phyloP scores from a whole-genome alignment of 2,329 filamentous ascomycete genomes.

The Septoria linicola region DNA sequence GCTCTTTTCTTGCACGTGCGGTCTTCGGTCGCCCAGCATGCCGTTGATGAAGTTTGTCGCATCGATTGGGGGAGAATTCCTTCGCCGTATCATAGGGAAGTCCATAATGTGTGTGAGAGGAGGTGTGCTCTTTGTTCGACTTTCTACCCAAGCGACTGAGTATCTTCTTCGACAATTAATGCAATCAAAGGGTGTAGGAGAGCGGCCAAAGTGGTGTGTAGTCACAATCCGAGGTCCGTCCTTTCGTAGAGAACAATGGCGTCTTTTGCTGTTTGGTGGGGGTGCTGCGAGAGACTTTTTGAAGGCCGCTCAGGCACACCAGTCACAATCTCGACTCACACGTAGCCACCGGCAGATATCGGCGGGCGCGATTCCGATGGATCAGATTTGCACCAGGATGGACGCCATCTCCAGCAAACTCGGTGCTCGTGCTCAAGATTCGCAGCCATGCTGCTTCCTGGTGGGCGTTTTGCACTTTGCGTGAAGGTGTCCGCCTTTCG shows the following conservation, averaged over 20 bases:
- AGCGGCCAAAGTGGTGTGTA: not conserved
- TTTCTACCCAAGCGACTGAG: not conserved
- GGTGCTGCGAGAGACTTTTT: not conserved
- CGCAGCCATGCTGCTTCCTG: not conserved
- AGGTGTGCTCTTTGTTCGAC: not conserved
- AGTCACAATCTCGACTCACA: not conserved
- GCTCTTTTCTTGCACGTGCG: constrained; percentile 47
- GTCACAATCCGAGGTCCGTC: not conserved
- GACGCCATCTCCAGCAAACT: not conserved
- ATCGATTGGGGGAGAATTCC: constrained; percentile 22
- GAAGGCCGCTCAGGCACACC: constrained; percentile 2
- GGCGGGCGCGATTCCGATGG: constrained; percentile 3
- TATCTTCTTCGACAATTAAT: constrained; percentile 1
- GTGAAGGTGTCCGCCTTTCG: constrained; percentile 5
- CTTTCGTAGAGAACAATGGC: not conserved
- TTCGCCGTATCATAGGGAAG: constrained; percentile 27
- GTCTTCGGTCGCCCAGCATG: constrained; percentile 37
- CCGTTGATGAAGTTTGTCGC: constrained; percentile 30
- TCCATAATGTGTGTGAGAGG: constrained; percentile 23
- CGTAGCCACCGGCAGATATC: constrained; percentile 3
- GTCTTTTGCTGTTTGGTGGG: constrained; percentile 3
- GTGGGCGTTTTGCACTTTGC: not conserved
- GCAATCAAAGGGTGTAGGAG: not conserved
- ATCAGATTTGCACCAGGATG: constrained; percentile 1
- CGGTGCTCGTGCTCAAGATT: not conserved